Base-by-base conservation (phyloP, 2,329 filamentous ascomycete genomes). In the Diplodia seriata region DNA sequence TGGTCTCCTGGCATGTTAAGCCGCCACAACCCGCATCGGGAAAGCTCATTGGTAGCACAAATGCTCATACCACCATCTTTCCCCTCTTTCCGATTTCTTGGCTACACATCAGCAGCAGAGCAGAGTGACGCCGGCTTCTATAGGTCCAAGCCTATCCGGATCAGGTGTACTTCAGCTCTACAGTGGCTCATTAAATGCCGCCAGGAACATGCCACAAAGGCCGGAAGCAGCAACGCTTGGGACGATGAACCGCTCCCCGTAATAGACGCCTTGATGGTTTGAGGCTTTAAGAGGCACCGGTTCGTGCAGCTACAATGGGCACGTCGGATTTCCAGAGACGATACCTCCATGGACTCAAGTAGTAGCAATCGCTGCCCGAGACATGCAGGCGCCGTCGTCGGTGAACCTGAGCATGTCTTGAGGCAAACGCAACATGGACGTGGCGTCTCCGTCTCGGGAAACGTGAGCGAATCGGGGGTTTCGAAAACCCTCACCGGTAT, bases 21-120 rank as follows among this genome's bases (percentile, higher is more conserved):
- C 59, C 59, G 59, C 26, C 59, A 26, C 47, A 51, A 63, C 59
- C 59, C 59, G 59, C n/a, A 20, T 51, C 36, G 11, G 9, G 31
- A 63, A 15, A 36, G 29, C 43, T 47, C 47, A 62, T 62, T 62
- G 57, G 57, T 62, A 50, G 57, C 57, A 62, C 57, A 62, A 31
- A 36, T n/a, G 31, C 18, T 23, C 3, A 20, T 63, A 12, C 18
- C 47, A 12, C 18, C 47, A 51, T 33, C 47, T 38, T 51, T 40
- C 47, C 59, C 59, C 31, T 51, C 47, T 61, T 33, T 49, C 26
- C 20, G 26, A 29, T 33, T 14, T 4, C 18, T 61, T 26, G 9
- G 31, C 40, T 20, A 29, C 40, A 20, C 31, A 33, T 49, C 36
- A 31, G 15, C 2, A 49, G 40, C 15, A n/a, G 40, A 9, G 15